phyloP scores from a whole-genome alignment of 257 asterid genomes.

The Nicotiana tabacum region DNA sequence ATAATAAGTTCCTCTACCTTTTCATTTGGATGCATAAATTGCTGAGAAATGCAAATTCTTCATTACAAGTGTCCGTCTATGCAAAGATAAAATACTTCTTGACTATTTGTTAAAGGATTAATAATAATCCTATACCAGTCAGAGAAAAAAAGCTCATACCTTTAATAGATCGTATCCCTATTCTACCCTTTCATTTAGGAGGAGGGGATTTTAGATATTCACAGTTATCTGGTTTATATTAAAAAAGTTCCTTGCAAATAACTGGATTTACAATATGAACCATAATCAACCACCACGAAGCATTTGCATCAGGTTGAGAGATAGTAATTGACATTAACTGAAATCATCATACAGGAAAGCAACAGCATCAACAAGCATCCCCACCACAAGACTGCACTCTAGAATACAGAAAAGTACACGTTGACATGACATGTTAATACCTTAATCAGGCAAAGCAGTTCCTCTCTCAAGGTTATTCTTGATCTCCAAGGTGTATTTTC shows the following conservation, averaged over 20 bases:
- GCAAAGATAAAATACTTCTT: neutral
- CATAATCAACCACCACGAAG: neutral
- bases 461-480: slow-evolving; percentile 93
- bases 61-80: neutral
- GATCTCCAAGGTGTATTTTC: slow-evolving; percentile 88
- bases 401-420: neutral
- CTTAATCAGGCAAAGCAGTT: slow-evolving; percentile 58
- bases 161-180: neutral
- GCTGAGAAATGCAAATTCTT: neutral
- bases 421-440: neutral
- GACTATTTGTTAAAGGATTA: neutral
- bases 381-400: neutral
- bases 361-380: neutral
- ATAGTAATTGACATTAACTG: neutral
- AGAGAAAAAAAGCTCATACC: neutral
- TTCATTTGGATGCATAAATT: neutral
- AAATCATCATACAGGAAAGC: neutral
- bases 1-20: neutral
- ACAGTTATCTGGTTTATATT: neutral
- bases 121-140: neutral
- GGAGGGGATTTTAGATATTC: neutral
- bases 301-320: neutral
- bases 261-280: neutral
- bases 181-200: neutral
- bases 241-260: neutral